phyloP scores from a whole-genome alignment of 352 stramenopile genomes.

The Phytophthora vignae region DNA sequence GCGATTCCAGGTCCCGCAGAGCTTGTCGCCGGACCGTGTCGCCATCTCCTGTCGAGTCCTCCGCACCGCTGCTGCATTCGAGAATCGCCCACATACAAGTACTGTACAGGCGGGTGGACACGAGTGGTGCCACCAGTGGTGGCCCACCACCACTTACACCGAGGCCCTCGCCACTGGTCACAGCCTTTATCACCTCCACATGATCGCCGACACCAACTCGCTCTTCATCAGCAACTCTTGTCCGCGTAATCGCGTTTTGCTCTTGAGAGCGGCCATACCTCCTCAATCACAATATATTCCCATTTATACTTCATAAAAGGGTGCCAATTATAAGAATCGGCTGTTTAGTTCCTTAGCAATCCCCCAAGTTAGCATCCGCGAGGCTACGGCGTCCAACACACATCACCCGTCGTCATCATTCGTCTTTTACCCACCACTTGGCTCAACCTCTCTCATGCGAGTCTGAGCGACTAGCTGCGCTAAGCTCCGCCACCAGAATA shows the following conservation, averaged over 20 bases:
- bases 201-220: background rate
- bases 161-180: background rate
- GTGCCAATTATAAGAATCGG: background rate
- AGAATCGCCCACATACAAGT: background rate
- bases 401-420: conserved; percentile 6
- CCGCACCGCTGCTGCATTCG: background rate
- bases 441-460: background rate
- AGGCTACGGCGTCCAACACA: background rate
- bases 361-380: background rate
- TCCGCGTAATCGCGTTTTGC: conserved; percentile 1
- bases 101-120: background rate
- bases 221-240: background rate
- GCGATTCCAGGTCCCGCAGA: conserved; percentile 2
- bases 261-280: conserved; percentile 9
- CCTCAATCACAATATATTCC: background rate
- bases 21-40: background rate
- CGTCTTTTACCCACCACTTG: conserved; percentile 5
- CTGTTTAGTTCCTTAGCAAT: background rate
- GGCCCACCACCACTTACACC: background rate
- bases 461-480: background rate
- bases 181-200: background rate
- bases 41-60: conserved; percentile 4
- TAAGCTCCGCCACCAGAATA: background rate
- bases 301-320: background rate
- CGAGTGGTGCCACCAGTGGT: background rate